phyloP scores from a whole-genome alignment of 192 early-diverging fungal genomes.

The Paraglomus brasilianum region DNA sequence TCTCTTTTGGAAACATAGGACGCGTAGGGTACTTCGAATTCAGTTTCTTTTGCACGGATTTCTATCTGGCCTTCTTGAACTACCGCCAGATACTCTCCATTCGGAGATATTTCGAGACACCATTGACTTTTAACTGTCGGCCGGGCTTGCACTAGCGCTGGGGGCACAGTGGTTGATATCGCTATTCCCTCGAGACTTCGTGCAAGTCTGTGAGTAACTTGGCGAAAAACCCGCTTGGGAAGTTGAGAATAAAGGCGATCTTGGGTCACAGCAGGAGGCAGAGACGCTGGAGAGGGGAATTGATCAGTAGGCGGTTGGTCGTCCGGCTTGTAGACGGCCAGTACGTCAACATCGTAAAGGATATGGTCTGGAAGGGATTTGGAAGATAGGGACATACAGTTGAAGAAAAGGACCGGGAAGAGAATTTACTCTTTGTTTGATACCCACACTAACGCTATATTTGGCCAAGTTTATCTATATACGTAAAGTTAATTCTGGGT shows the following conservation, averaged over 20 bases:
- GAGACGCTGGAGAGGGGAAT: not conserved
- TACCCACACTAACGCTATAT: too few species aligned
- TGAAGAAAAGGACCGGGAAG: too few species aligned
- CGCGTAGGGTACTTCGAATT: constrained; percentile 42
- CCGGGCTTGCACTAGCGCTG: constrained; percentile 36
- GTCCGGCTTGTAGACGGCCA: constrained; percentile 42
- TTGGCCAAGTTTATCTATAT: too few species aligned
- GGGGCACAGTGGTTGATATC: constrained; percentile 46
- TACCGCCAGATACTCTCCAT: constrained; percentile 41
- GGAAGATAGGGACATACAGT: too few species aligned
- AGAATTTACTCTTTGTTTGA: too few species aligned
- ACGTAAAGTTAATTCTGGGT: too few species aligned
- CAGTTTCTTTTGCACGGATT: constrained; percentile 39
- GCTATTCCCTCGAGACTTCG: constrained; percentile 25
- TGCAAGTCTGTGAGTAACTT: constrained; percentile 27
- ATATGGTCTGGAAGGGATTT: too few species aligned
- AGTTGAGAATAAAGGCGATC: constrained; percentile 26
- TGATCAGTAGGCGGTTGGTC: constrained; percentile 33
- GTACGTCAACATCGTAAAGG: constrained; percentile 42
- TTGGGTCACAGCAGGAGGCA: constrained; percentile 24
- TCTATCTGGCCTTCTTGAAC: constrained; percentile 47
- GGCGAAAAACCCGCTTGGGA: constrained; percentile 26
- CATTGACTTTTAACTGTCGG: constrained; percentile 39
- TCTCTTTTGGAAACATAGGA: constrained; percentile 37
- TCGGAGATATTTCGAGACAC: constrained; percentile 38